These are phyloP conservation scores for Funneliformis geosporum DNA, from an alignment of 192 early-diverging fungal genomes.

Conservation along the genomic window DNA sequence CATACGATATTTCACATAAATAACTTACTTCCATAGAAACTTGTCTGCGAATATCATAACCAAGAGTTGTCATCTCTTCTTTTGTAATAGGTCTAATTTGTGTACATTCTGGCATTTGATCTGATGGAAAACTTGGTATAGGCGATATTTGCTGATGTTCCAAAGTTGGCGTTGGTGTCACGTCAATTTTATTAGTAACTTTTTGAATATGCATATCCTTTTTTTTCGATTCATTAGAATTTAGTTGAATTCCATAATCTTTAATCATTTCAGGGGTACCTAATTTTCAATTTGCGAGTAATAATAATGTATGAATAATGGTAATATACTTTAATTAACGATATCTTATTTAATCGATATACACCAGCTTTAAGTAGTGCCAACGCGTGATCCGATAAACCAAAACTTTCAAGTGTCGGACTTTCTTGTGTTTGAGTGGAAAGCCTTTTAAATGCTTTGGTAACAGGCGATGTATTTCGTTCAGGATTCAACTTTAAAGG, in stretches of 20 bases:
- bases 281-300: too few relatives aligned
- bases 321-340: background rate
- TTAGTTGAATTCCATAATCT: background rate
- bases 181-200: background rate
- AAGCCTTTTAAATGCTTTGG: background rate
- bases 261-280: background rate
- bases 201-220: too few relatives aligned
- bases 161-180: background rate
- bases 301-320: background rate
- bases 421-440: slow-evolving; percentile 6
- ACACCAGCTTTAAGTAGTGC: slow-evolving; percentile 1
- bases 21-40: background rate
- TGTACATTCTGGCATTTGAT: background rate
- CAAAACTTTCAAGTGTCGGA: slow-evolving; percentile 13
- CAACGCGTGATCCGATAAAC: background rate
- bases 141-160: background rate
- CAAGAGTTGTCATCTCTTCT: background rate
- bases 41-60: background rate
- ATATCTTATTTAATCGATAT: background rate
- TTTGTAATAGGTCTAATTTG: background rate
- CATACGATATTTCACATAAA: background rate
- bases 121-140: background rate
- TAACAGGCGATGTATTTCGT: background rate
- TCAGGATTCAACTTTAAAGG: background rate
- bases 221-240: background rate